Evolutionary conservation across 2,329 filamentous ascomycete species (phyloP), one percentile per base, ranked within the genome.

Genomic region (Fusarium lateritium): DNA sequence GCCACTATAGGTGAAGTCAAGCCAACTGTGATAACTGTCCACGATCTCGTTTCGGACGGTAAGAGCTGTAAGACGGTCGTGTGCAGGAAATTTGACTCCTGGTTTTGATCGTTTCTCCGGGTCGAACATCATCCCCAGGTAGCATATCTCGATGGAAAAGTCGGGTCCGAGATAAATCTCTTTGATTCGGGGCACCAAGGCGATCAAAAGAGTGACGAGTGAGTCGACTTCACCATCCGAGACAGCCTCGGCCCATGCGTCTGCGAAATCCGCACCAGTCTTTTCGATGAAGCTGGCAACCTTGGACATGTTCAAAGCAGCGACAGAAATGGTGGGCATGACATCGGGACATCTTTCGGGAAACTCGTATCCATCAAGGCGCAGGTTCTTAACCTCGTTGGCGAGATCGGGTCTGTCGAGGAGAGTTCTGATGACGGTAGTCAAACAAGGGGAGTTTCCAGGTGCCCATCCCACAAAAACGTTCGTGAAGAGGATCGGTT

Each of bases 201-300:
- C 17, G 8, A 62, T 6, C 7, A 62, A 7, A 3, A 60, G 42
- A 4, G 47, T 19, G 7, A 61, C 46, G 1, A 60, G 11, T 19
- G 26, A 38, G 3, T 60, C 56, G 15, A 62, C 4, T 2, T 22
- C 15, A 3, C 58, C 58, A 2, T 17, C 10, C 1, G 2, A 17
- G 13, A 59, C 9, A 11, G 13, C 24, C 4, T 31, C 3, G 6
- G n/a, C n/a, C 43, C 50, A 54, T 7, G 4, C 11, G 2, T 11
- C 10, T 10, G 31, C 19, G 5, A 31, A 26, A 5, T 28, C 8
- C 2, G 19, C 26, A 21, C 21, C 11, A 3, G 46, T 36, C 3
- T 4, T 10, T 3, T 5, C 6, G 17, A 52, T 52, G 24, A 58
- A 17, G 3, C n/a, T 3, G 7, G 17, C 3, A 7, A 28, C 47